A percentile compares a stretch with the other conserved stretches of the same genome.
phyloP scores from a whole-genome alignment of 1,284 basidiomycete genomes.

The Cerrena zonata region DNA sequence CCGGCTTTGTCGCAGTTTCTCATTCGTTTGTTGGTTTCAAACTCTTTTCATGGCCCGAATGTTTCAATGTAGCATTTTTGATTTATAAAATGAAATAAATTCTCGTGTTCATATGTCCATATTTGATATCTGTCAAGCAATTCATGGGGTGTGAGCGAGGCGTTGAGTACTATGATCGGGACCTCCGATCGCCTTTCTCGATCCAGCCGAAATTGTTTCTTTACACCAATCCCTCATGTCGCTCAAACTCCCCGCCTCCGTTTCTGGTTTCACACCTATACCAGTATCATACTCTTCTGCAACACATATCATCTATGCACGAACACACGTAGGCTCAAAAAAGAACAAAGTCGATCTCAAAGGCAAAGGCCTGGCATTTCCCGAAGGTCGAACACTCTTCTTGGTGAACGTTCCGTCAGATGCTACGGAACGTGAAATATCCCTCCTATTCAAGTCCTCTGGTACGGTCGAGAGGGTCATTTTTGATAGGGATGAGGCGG shows the following conservation, averaged over 20 bases:
- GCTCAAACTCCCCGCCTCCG: conserved; percentile 18
- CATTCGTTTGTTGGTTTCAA: neutral
- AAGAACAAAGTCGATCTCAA: conserved; percentile 23
- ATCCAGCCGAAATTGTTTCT: neutral
- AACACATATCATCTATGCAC: conserved; percentile 61
- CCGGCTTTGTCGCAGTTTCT: neutral
- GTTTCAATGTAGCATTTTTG: neutral
- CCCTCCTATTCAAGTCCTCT: conserved; percentile 64
- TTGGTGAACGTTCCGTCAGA: conserved; percentile 83
- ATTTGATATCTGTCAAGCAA: neutral
- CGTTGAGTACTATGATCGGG: neutral
- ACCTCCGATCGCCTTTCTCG: neutral
- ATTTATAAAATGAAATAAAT: neutral
- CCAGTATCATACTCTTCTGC: conserved; percentile 51
- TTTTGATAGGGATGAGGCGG: conserved; percentile 44
- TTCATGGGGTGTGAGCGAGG: neutral
- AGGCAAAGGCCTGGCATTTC: conserved; percentile 33
- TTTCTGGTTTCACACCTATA: conserved; percentile 55
- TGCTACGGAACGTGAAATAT: conserved; percentile 71
- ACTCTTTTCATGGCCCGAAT: neutral
- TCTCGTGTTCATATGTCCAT: neutral
- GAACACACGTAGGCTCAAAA: conserved; percentile 48
- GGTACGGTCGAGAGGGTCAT: conserved; percentile 74
- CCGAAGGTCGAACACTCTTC: conserved; percentile 74
- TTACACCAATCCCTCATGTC: conserved; percentile 13